Percentiles rank a stretch among this genome's conserved stretches.
These are phyloP conservation scores for Hanseniaspora nectarophila DNA, from an alignment of 805 yeast species.

Conservation along the genomic window DNA sequence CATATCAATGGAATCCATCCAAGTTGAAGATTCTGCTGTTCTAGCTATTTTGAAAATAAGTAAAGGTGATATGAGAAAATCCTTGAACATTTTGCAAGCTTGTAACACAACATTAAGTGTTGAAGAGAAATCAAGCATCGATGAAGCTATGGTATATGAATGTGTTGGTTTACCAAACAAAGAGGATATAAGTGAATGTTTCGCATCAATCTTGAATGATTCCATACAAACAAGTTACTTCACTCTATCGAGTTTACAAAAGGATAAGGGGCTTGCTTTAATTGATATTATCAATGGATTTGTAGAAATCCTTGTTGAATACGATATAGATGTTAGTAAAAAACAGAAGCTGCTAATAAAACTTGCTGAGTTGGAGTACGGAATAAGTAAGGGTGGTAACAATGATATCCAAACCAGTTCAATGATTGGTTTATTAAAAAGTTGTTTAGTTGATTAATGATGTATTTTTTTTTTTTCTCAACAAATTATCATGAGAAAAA, in stretches of 20 bases:
- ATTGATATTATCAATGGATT: constrained; percentile 74
- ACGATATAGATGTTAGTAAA: constrained; percentile 44
- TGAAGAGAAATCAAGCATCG: constrained; percentile 30
- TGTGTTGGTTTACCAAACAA: constrained; percentile 96
- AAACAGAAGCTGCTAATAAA: constrained; percentile 56
- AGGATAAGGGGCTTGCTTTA: constrained; percentile 72
- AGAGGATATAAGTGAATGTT: constrained; percentile 58
- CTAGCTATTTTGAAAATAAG: constrained; percentile 56
- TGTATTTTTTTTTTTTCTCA: background rate
- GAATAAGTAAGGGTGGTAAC: constrained; percentile 83
- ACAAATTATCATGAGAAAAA: too few relatives aligned
- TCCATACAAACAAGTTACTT: constrained; percentile 73
- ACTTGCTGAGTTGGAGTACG: constrained; percentile 78
- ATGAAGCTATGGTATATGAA: constrained; percentile 70
- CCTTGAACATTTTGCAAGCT: constrained; percentile 86
- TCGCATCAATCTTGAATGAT: constrained; percentile 68
- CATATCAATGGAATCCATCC: constrained; percentile 52
- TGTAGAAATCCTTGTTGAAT: constrained; percentile 54
- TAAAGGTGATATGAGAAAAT: constrained; percentile 95
- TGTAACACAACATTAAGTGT: constrained; percentile 63
- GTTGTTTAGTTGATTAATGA: background rate
- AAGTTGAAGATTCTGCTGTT: constrained; percentile 47
- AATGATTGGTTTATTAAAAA: constrained; percentile 60
- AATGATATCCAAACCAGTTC: constrained; percentile 86
- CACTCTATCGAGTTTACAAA: constrained; percentile 55